Conservation (phyloP, 129 eudicot species). For the Rutidosis leptorrhynchoides region DNA sequence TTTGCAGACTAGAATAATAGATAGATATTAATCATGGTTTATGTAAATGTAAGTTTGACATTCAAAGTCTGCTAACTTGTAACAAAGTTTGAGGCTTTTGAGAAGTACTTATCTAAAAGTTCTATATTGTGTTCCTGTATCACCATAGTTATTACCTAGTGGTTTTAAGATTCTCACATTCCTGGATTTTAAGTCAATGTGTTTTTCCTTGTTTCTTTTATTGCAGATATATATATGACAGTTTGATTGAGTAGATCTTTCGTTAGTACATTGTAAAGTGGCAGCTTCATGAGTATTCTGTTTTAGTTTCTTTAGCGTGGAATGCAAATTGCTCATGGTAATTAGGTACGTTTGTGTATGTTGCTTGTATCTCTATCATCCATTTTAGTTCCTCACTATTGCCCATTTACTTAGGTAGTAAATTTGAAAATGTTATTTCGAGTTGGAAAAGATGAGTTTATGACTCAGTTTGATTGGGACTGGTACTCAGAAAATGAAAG, state of each 20-base stretch:
- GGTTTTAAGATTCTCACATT: not conserved
- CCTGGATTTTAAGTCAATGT: not conserved
- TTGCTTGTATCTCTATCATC: not conserved
- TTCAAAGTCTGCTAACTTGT: not conserved
- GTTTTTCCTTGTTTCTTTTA: not conserved
- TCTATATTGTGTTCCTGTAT: not conserved
- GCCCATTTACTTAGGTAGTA: not conserved
- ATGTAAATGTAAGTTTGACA: not conserved
- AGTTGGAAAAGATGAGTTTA: not conserved
- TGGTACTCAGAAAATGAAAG: not conserved
- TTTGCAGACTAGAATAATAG: not conserved
- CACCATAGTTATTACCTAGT: not conserved
- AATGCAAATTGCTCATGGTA: not conserved
- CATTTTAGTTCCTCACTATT: not conserved
- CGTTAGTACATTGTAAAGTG: constrained; percentile 14
- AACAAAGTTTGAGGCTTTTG: not conserved
- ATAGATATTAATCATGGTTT: not conserved
- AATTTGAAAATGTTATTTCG: not conserved
- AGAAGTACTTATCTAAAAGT: not conserved
- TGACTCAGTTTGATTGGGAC: not conserved
- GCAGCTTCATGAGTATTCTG: constrained; percentile 14
- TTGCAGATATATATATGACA: constrained; percentile 35
- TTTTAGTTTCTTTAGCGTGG: constrained; percentile 12
- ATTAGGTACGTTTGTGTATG: constrained; percentile 11
- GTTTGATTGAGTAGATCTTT: constrained; percentile 4